Base-by-base conservation (phyloP, 495 filamentous ascomycete genomes). In the Hyaloscypha finlandica region DNA sequence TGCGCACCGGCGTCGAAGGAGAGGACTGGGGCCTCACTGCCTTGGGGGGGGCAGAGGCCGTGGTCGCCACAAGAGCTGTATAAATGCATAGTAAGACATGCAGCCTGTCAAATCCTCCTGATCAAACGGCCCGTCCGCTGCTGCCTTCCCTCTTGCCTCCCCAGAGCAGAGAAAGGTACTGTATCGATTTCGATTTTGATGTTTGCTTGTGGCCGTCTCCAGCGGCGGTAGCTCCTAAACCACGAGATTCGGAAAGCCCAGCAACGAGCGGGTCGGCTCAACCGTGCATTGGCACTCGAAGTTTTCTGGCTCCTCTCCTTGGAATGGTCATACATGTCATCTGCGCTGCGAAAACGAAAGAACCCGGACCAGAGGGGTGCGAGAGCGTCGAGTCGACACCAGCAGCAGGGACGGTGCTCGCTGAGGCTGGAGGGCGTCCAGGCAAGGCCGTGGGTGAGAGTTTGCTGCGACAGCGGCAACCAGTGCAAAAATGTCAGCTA, bases 401-500 rank as follows among this genome's bases (percentile, higher is more conserved):
- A 56, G 53, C 22, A 31, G 22, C 53, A 29, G 53, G 53, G 20
- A 56, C 20, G 53, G 53, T 9, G 53, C 29, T 56, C 53, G 51
- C 53, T 56, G 53, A 9, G 53, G 11, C 11, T 48, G 42, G 42
- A 48, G 42, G 42, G 42, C 42, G 42, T 48, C 42, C 16, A 48
- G 42, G 42, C 42, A 48, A 48, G 42, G 42, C 42, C 16, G 42
- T 48, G 42, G 4, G 9, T 4, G 42, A 48, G 42, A 48, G 42
- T 48, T 48, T 48, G 42, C 42, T 48, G 42, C 42, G 8, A 19
- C 42, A 4, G 42, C 42, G 16, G 42, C 11, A 19, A 48, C 42
- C 42, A 48, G 42, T 29, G 65, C 58, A 61, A 67, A n/a, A 39
- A 67, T 67, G 65, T 67, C 65, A 61, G 45, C 56, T 55, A 61